Base-by-base conservation (phyloP, 139 green algal species). In the Edaphochlamys debaryana region DNA sequence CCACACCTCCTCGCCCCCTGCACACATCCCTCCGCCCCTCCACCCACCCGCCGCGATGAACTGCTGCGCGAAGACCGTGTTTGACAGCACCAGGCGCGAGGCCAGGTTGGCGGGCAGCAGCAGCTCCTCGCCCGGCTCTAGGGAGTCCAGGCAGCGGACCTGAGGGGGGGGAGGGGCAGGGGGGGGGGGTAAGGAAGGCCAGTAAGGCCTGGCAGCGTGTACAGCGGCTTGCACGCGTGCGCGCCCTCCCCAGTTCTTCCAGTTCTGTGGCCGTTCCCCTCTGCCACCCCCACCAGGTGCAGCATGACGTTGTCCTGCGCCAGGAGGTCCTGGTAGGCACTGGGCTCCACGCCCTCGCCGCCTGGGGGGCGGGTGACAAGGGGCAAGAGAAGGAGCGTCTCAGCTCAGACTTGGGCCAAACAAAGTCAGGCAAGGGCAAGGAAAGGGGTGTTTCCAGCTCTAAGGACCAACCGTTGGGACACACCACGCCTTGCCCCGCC, bases 251-350 rank as follows among this genome's bases (percentile, higher is more conserved):
- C n/a, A n/a, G n/a, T n/a, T n/a, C n/a, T n/a, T n/a, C n/a, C n/a
- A n/a, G n/a, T n/a, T n/a, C n/a, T n/a, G n/a, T n/a, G n/a, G n/a
- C n/a, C 54, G 22, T 5, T 17, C 54, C 13, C 54, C 54, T 0
- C 22, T 63, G 13, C 19, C 54, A 32, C 19, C 23, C 71, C 40
- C 48, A 91, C 67, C 82, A 93, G 73, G 60, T 89, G 60, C 36
- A 29, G 63, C 58, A 91, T 75, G 19, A 82, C 72, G n/a, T 83
- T 81, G 48, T 89, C 84, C 38, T 67, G 67, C 0, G 68, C 22
- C 64, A 94, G 70, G 9, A 71, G 54, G 58, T 91, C 89, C 56
- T 91, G 86, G 77, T 91, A 93, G 17, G 52, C 80, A 30, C 62
- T 45, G 27, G 86, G 86, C 52, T 68, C 78, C 48, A 84, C 78